Evolutionary conservation across 805 yeast genomes (phyloP), one percentile per base, ranked within the genome.

Genomic region (Pichia occidentalis): DNA sequence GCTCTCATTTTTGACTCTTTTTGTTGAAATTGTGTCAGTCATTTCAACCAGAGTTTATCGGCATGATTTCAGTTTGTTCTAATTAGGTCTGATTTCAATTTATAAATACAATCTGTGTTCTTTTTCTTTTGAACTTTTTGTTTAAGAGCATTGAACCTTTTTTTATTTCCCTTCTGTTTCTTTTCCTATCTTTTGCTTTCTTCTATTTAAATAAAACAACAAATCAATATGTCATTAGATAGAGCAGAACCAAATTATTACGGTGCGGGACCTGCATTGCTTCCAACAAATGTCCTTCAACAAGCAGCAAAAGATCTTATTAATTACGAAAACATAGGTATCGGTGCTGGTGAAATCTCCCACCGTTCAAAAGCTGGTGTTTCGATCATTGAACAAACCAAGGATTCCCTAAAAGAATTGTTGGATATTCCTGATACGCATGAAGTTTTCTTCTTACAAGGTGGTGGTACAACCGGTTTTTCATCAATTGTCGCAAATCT

Each of bases 211-310:
- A 25, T 27, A 14, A 19, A 24, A 22, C 16, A 2, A 22, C 16
- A 20, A 5, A 12, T 17, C 8, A 37, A 17, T 19, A 58, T 56
- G 61, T 45, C 70, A 10, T 60, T 79, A 37, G 70, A 73, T 32
- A 75, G 90, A 66, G 78, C 70, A 58, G 79, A 78, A 53, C 86
- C 87, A 39, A 67, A 75, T 54, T 85, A 92, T 59, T 92, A 86
- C 54, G 98, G 97, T 40, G 97, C 99, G n/a, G 99, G 99, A 11
- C 99, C 99, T 34, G 98, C 98, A 1, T 71, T 80, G 36, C 69
- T 92, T 30, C 97, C 97, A 24, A 77, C 90, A 3, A 54, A 62
- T 4, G 97, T 90, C 2, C 71, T 92, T 38, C 80, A 85, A 62
- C 80, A 85, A 63, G 95, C 97, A 5, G 95, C 97, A 2, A 57